A percentile compares a stretch with the other conserved stretches of the same genome.
Evolutionary conservation across 768 basidiomycete species (phyloP).

Genomic region (Boletus rex-veris): DNA sequence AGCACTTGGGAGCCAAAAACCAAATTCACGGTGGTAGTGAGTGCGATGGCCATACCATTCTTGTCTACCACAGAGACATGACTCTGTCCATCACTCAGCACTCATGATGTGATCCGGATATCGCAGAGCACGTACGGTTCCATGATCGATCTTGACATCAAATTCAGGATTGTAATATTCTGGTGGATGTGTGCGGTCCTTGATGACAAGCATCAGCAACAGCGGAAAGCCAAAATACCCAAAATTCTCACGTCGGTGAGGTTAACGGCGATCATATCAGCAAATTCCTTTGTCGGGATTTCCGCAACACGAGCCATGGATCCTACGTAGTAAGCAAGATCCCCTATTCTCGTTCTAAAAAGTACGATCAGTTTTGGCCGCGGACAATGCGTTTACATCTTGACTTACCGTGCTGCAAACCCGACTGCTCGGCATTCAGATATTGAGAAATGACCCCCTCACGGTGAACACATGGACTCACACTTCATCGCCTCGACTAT

Average conservation of each 20-base stretch:
- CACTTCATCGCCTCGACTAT: conserved; percentile 84
- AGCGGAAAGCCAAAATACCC: neutral
- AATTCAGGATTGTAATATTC: conserved; percentile 83
- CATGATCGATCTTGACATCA: conserved; percentile 77
- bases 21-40: conserved; percentile 88
- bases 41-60: conserved; percentile 79
- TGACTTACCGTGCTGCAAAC: conserved; percentile 56
- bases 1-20: conserved; percentile 88
- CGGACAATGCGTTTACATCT: conserved; percentile 5
- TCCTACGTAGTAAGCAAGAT: conserved; percentile 61
- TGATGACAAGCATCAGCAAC: conserved; percentile 11
- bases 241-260: conserved; percentile 75
- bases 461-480: conserved; percentile 34
- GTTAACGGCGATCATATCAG: conserved; percentile 54
- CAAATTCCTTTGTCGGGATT: conserved; percentile 70
- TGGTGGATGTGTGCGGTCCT: conserved; percentile 80
- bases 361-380: conserved; percentile 6
- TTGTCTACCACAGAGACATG: conserved; percentile 82
- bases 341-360: conserved; percentile 77
- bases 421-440: conserved; percentile 41
- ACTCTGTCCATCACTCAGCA: conserved; percentile 46
- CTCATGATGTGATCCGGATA: conserved; percentile 1
- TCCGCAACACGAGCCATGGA: conserved; percentile 52
- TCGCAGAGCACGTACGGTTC: conserved; percentile 48
- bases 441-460: conserved; percentile 5